A percentile compares a stretch with the other conserved stretches of the same genome.
These are phyloP conservation scores for Mucor indicus DNA, from an alignment of 371 early-diverging fungal species.

Conservation along the genomic window DNA sequence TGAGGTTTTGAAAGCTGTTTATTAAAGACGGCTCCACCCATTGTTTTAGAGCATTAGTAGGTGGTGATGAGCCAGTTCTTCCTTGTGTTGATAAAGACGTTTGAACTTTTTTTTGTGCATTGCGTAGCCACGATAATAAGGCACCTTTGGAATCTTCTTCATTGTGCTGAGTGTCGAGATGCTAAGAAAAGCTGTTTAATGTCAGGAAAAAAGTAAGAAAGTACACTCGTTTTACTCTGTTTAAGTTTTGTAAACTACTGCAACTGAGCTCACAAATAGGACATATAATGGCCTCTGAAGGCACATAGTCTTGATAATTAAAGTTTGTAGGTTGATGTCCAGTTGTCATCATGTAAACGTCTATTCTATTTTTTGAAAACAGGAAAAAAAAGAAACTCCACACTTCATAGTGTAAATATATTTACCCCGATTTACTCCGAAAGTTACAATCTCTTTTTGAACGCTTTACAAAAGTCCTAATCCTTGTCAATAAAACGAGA, in stretches of 20 bases:
- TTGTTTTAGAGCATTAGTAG: constrained; percentile 15
- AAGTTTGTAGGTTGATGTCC: constrained; percentile 8
- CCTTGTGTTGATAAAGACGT: constrained; percentile 21
- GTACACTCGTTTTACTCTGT: constrained; percentile 20
- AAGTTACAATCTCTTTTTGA: too few relatives aligned
- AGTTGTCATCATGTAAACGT: constrained; percentile 16
- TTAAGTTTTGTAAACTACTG: constrained; percentile 40
- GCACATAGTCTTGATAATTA: constrained; percentile 46
- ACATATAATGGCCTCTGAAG: constrained; percentile 40
- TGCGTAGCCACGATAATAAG: constrained; percentile 41
- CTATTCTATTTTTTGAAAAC: too few relatives aligned
- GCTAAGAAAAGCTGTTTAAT: constrained; percentile 14
- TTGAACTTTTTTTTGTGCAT: constrained; percentile 44
- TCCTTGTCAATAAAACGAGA: too few relatives aligned
- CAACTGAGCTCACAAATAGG: constrained; percentile 55
- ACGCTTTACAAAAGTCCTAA: too few relatives aligned
- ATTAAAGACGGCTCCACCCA: constrained; percentile 31
- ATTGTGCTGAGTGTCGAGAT: constrained; percentile 37
- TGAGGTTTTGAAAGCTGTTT: constrained; percentile 20
- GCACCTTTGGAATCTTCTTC: constrained; percentile 49
- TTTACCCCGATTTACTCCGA: too few relatives aligned
- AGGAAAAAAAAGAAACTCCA: too few relatives aligned
- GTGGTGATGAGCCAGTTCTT: constrained; percentile 8
- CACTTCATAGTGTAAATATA: too few relatives aligned
- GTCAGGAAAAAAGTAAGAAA: not conserved